A percentile compares a stretch with the other conserved stretches of the same genome.
These are phyloP conservation scores for Sphaerulina vaccinii DNA, from an alignment of 2,329 filamentous ascomycete genomes.

Conservation along the genomic window DNA sequence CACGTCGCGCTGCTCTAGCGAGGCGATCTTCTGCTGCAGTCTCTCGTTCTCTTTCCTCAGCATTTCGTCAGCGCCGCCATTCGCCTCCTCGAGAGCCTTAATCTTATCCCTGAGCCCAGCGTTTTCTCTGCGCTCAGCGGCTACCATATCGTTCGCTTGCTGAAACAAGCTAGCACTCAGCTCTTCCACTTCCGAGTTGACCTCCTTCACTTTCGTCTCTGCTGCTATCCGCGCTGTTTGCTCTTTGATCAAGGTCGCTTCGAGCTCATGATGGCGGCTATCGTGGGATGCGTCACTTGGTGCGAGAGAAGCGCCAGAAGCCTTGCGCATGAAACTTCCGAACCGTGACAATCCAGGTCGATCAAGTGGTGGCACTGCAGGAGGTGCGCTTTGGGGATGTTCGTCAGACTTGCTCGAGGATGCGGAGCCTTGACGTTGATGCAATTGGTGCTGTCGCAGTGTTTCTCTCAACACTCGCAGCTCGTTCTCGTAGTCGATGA, in stretches of 20 bases:
- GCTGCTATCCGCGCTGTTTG: slow-evolving; percentile 65
- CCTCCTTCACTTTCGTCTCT: slow-evolving; percentile 65
- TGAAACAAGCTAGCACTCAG: slow-evolving; percentile 72
- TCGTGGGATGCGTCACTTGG: slow-evolving; percentile 33
- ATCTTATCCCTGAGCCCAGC: slow-evolving; percentile 71
- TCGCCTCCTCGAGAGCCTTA: slow-evolving; percentile 59
- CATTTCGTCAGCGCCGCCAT: slow-evolving; percentile 57
- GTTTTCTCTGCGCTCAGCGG: slow-evolving; percentile 67
- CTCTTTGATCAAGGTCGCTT: slow-evolving; percentile 65
- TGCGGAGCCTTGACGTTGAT: slow-evolving; percentile 23
- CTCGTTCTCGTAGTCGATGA: slow-evolving; percentile 79
- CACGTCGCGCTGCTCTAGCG: slow-evolving; percentile 66
- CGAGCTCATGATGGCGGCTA: slow-evolving; percentile 50
- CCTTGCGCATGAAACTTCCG: slow-evolving; percentile 44
- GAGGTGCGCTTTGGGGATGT: slow-evolving; percentile 6
- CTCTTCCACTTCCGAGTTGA: slow-evolving; percentile 74
- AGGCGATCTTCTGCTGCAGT: slow-evolving; percentile 67
- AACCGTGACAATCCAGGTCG: slow-evolving; percentile 41
- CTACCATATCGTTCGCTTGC: slow-evolving; percentile 86
- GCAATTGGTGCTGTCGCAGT: slow-evolving; percentile 26
- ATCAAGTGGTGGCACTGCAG: slow-evolving; percentile 24
- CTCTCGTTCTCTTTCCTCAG: slow-evolving; percentile 64
- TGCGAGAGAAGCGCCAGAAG: slow-evolving; percentile 35
- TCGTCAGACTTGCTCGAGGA: slow-evolving; percentile 22
- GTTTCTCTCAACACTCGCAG: slow-evolving; percentile 58